Evolutionary conservation across 176 grass and related monocot genomes (phyloP).

Genomic region (Aegilops bicornis): DNA sequence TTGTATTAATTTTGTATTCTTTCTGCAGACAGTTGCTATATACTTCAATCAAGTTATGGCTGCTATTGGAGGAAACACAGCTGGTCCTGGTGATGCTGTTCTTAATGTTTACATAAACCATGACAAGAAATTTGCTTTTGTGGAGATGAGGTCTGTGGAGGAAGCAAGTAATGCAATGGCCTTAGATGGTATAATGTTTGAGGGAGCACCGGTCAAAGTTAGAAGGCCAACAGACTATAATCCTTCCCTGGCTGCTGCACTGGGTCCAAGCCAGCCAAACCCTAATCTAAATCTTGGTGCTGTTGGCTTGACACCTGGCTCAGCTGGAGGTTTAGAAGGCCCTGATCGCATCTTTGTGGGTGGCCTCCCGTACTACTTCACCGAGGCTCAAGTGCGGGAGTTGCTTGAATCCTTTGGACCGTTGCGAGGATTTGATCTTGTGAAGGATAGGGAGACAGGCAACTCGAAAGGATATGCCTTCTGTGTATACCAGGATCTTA

Average conservation of each 20-base stretch:
- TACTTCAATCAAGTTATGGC: conserved; percentile 97
- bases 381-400: conserved; percentile 90
- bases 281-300: conserved; percentile 94
- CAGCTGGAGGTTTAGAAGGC: conserved; percentile 92
- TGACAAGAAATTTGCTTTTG: conserved; percentile 99
- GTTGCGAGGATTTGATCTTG: conserved; percentile 93
- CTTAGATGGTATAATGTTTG: conserved; percentile 96
- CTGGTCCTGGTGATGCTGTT: conserved; percentile 97
- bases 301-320: conserved; percentile 86
- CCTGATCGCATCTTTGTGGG: conserved; percentile 97
- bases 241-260: conserved; percentile 91
- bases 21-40: conserved; percentile 84
- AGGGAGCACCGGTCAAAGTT: conserved; percentile 94
- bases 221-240: conserved; percentile 95
- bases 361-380: conserved; percentile 96
- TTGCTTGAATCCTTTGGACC: conserved; percentile 94
- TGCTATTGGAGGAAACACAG: conserved; percentile 94
- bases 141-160: conserved; percentile 99
- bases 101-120: conserved; percentile 99
- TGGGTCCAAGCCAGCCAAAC: conserved; percentile 91
- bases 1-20: background rate
- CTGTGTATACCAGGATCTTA: conserved; percentile 92
- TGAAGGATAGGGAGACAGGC: conserved; percentile 95
- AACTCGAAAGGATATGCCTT: conserved; percentile 99
- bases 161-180: conserved; percentile 99